These are phyloP conservation scores for Colletotrichum spaethianum DNA, from an alignment of 2,329 filamentous ascomycete genomes.

Conservation along the genomic window DNA sequence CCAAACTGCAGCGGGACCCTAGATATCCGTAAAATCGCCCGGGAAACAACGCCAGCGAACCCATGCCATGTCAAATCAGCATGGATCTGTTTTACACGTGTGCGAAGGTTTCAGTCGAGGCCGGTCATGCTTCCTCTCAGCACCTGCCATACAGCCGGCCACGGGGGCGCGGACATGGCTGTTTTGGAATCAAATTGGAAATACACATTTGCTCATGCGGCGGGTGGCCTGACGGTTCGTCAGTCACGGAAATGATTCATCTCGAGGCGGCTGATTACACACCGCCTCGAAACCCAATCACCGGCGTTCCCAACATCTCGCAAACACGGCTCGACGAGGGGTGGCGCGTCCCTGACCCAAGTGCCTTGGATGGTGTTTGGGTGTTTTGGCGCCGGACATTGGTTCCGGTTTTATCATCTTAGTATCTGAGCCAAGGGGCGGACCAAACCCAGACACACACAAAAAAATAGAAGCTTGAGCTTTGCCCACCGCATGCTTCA, in stretches of 20 bases:
- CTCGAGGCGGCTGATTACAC: background rate
- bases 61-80: constrained; percentile 15
- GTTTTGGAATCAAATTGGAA: background rate
- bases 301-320: background rate
- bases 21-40: constrained; percentile 3
- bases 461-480: background rate
- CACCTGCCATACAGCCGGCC: background rate
- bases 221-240: background rate
- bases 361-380: background rate
- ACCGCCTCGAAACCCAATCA: background rate
- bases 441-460: background rate
- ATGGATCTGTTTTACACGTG: constrained; percentile 22
- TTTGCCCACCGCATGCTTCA: constrained; percentile 7
- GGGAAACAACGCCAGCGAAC: constrained; percentile 16
- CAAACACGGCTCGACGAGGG: background rate
- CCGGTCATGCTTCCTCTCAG: background rate
- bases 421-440: background rate
- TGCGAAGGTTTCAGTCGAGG: background rate
- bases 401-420: background rate
- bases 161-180: too few relatives aligned
- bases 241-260: background rate
- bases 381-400: background rate
- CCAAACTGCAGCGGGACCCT: background rate
- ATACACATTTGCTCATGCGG: background rate
- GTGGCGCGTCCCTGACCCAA: constrained; percentile 1